These are phyloP conservation scores for Pluteus cervinus DNA, from an alignment of 768 basidiomycete species.

Conservation along the genomic window DNA sequence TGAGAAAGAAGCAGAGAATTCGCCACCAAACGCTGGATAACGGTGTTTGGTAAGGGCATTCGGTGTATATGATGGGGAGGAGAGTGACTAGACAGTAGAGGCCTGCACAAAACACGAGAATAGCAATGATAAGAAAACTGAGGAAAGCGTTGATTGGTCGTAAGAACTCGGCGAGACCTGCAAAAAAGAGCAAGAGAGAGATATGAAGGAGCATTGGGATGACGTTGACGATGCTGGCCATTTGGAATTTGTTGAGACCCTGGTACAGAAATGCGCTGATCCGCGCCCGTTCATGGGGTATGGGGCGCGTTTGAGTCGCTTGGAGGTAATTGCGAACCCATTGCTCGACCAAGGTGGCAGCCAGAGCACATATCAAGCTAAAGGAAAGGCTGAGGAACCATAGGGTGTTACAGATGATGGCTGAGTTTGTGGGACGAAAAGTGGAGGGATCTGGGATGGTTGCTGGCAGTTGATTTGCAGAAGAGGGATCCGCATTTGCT, in stretches of 20 bases:
- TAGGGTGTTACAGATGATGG: constrained; percentile 32
- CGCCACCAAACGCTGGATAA: constrained; percentile 26
- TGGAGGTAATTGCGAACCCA: constrained; percentile 39
- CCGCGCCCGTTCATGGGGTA: constrained; percentile 32
- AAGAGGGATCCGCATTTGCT: constrained; percentile 12
- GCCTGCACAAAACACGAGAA: constrained; percentile 21
- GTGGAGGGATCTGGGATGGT: constrained; percentile 5
- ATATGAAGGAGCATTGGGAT: constrained; percentile 43
- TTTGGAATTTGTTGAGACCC: constrained; percentile 30
- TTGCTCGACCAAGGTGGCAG: constrained; percentile 42
- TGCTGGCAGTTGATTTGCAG: constrained; percentile 1
- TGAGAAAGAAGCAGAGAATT: constrained; percentile 17
- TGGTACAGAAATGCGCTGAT: constrained; percentile 34
- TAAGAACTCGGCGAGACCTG: constrained; percentile 40
- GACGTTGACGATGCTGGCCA: constrained; percentile 31
- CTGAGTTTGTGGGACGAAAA: constrained; percentile 20
- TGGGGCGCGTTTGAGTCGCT: constrained; percentile 24
- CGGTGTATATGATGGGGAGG: constrained; percentile 23
- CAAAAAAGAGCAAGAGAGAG: constrained; percentile 45
- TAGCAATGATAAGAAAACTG: constrained; percentile 22
- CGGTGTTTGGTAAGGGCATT: constrained; percentile 31
- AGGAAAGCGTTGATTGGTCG: constrained; percentile 27
- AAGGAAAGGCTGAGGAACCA: constrained; percentile 43
- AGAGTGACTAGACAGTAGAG: constrained; percentile 26
- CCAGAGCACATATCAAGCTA: constrained; percentile 34